Evolutionary conservation across 495 filamentous ascomycete species (phyloP).

Genomic region (Darksidea phi): DNA sequence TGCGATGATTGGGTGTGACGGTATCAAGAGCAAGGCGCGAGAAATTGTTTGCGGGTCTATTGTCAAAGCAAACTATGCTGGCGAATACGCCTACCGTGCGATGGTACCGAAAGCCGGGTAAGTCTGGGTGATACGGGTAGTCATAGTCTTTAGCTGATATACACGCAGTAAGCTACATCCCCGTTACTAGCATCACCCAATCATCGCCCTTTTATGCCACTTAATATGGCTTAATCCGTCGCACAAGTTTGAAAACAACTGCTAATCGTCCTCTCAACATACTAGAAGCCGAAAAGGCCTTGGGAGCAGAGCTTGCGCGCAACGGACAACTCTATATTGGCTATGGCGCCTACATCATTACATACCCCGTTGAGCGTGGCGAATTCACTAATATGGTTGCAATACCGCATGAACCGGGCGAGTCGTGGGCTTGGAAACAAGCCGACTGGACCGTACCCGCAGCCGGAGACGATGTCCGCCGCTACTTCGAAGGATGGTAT

Average conservation of each 20-base stretch:
- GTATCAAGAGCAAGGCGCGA: constrained; percentile 54
- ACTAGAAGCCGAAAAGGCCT: constrained; percentile 52
- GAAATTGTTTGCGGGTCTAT: constrained; percentile 46
- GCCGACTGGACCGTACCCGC: constrained; percentile 59
- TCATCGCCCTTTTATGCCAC: no score
- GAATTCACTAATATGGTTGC: constrained; percentile 54
- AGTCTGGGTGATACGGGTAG: no score
- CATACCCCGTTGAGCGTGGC: constrained; percentile 64
- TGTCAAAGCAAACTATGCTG: constrained; percentile 45
- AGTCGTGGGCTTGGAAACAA: constrained; percentile 45
- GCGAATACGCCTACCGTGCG: constrained; percentile 57
- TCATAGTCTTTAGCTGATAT: no score
- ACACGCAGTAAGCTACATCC: no score
- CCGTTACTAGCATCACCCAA: no score
- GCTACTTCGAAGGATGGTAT: constrained; percentile 57
- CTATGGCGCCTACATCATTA: constrained; percentile 57
- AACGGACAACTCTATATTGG: constrained; percentile 60
- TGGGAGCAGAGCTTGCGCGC: constrained; percentile 52
- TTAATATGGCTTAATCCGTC: no score
- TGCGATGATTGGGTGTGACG: constrained; percentile 58
- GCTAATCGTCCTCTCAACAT: no score
- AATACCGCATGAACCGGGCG: constrained; percentile 9
- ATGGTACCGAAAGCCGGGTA: no score
- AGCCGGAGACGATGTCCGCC: constrained; percentile 54
- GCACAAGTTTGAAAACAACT: no score